phyloP scores from a whole-genome alignment of 768 basidiomycete genomes.

The Atractiella rhizophila region DNA sequence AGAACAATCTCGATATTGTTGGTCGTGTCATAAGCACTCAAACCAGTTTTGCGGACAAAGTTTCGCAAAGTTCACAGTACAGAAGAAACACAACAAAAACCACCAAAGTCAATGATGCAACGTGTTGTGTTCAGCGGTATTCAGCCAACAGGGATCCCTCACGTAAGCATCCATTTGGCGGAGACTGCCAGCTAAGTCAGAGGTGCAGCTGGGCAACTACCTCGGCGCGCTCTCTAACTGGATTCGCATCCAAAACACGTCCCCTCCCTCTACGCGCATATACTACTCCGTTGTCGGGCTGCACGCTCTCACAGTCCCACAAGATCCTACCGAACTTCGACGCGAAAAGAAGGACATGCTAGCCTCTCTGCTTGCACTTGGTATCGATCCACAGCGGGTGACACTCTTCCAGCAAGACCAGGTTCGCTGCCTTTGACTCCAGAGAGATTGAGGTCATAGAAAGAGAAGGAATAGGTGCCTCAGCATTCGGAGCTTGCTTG shows the following conservation, averaged over 20 bases:
- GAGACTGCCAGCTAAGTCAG: constrained; percentile 12
- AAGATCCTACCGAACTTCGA: constrained; percentile 41
- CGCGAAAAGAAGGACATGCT: constrained; percentile 48
- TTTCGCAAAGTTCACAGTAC: too few relatives aligned
- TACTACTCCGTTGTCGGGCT: constrained; percentile 76
- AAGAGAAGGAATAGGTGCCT: constrained; percentile 34
- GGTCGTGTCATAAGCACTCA: too few relatives aligned
- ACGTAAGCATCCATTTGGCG: constrained; percentile 29
- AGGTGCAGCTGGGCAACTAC: constrained; percentile 60
- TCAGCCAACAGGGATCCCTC: constrained; percentile 74
- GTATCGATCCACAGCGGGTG: constrained; percentile 49
- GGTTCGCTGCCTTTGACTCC: constrained; percentile 23
- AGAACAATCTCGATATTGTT: too few relatives aligned
- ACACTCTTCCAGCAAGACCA: constrained; percentile 72
- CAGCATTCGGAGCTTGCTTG: constrained; percentile 69
- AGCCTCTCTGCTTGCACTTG: constrained; percentile 57
- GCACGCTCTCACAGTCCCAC: constrained; percentile 80
- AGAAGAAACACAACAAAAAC: too few relatives aligned
- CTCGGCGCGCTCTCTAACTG: constrained; percentile 74
- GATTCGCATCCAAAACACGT: constrained; percentile 44
- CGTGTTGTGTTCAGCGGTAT: constrained; percentile 59
- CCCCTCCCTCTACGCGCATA: constrained; percentile 27
- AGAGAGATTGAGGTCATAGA: not conserved
- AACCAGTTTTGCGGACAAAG: too few relatives aligned
- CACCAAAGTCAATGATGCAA: not conserved